Evolutionary conservation across 176 grass and related monocot genomes (phyloP).

Genomic region (Canna indica): DNA sequence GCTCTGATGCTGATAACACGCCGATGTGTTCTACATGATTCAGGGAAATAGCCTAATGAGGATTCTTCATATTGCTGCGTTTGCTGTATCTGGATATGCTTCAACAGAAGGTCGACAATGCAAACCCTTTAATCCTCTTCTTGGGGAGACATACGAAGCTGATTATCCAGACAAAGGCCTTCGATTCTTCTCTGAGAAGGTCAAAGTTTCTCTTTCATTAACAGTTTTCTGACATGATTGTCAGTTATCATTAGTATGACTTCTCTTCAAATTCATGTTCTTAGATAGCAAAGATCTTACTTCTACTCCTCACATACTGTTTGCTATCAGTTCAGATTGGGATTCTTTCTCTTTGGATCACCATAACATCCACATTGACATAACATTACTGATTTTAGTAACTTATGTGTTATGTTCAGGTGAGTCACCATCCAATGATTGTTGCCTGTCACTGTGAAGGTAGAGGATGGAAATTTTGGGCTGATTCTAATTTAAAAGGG

Average conservation of each 20-base stretch:
- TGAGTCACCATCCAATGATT: slow-evolving; percentile 93
- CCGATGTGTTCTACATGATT: slow-evolving; percentile 16
- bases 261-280: background rate
- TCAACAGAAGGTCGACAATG: slow-evolving; percentile 95
- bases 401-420: slow-evolving; percentile 31
- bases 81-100: slow-evolving; percentile 96
- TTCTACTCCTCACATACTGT: background rate
- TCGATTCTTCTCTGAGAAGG: slow-evolving; percentile 96
- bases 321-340: background rate
- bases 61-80: slow-evolving; percentile 74
- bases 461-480: slow-evolving; percentile 91
- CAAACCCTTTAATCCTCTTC: slow-evolving; percentile 93
- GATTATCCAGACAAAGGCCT: slow-evolving; percentile 95
- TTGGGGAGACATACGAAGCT: slow-evolving; percentile 98
- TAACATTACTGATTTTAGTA: slow-evolving; percentile 22
- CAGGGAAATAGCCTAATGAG: slow-evolving; percentile 93
- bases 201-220: slow-evolving; percentile 15
- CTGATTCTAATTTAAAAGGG: slow-evolving; percentile 89
- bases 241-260: background rate
- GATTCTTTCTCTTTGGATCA: background rate
- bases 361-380: background rate
- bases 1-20: background rate
- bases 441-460: slow-evolving; percentile 93
- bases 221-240: slow-evolving; percentile 1
- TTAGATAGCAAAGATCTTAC: background rate